phyloP scores from a whole-genome alignment of 768 basidiomycete genomes.

The Leccinum pellstonianum region DNA sequence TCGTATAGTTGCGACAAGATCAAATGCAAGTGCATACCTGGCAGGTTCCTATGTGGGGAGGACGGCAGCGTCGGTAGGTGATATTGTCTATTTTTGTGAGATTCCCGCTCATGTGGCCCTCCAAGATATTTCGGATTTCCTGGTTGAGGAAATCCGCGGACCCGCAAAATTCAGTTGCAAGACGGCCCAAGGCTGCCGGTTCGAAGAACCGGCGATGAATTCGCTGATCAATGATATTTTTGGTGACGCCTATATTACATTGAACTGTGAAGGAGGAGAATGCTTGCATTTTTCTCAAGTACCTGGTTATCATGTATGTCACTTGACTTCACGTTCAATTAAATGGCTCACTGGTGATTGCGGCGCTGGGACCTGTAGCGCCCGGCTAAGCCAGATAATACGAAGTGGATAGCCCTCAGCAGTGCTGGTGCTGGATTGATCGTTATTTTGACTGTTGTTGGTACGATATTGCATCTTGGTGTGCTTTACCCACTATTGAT shows the following conservation, averaged over 20 bases:
- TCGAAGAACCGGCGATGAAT: constrained; percentile 98
- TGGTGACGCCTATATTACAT: constrained; percentile 85
- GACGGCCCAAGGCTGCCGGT: constrained; percentile 71
- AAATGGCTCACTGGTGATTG: background rate
- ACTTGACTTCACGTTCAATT: background rate
- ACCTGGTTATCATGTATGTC: constrained; percentile 77
- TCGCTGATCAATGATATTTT: constrained; percentile 91
- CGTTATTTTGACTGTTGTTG: constrained; percentile 64
- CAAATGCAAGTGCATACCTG: constrained; percentile 91
- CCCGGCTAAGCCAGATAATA: constrained; percentile 83
- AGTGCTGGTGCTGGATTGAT: constrained; percentile 74
- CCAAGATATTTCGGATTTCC: constrained; percentile 86
- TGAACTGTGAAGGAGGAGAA: constrained; percentile 87
- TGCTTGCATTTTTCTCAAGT: constrained; percentile 93
- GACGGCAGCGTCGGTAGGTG: constrained; percentile 85
- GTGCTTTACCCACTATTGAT: background rate
- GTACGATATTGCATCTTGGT: constrained; percentile 32
- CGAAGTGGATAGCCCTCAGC: constrained; percentile 79
- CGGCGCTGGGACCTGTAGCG: constrained; percentile 37
- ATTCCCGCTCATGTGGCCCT: background rate
- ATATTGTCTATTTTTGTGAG: background rate
- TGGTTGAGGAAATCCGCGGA: constrained; percentile 85
- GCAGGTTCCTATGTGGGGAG: constrained; percentile 92
- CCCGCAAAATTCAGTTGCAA: constrained; percentile 85
- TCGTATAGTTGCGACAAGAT: constrained; percentile 80